phyloP scores from a whole-genome alignment of 2,329 filamentous ascomycete genomes.

The Calonectria honghensis region DNA sequence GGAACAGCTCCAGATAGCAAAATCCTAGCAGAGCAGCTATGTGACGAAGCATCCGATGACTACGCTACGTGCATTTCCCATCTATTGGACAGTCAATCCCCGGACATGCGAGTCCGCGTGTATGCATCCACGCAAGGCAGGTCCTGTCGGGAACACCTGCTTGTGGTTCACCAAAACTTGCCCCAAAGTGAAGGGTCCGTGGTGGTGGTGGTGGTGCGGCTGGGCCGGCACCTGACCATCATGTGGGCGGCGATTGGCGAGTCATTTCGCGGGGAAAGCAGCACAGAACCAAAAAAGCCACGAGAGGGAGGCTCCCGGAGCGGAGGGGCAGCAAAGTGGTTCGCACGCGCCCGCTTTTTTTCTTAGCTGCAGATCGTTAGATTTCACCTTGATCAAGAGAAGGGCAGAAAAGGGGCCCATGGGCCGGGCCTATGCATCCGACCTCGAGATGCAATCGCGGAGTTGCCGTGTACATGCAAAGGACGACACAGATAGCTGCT shows the following conservation, averaged over 20 bases:
- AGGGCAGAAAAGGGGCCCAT: neutral
- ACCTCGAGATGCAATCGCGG: slow-evolving; percentile 2
- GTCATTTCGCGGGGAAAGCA: slow-evolving; percentile 38
- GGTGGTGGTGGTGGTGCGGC: slow-evolving; percentile 42
- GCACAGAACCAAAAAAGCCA: neutral
- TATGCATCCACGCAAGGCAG: neutral
- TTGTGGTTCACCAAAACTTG: neutral
- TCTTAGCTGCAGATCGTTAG: slow-evolving; percentile 25
- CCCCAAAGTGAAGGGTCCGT: slow-evolving; percentile 14
- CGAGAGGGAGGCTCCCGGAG: slow-evolving; percentile 2
- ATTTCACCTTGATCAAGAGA: neutral
- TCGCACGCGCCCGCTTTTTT: neutral
- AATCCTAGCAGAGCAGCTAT: slow-evolving; percentile 29
- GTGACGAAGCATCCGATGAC: slow-evolving; percentile 11
- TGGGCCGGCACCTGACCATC: slow-evolving; percentile 51
- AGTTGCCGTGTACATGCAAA: slow-evolving; percentile 27
- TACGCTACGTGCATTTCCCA: neutral
- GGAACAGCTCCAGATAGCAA: slow-evolving; percentile 25
- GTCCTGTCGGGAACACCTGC: neutral
- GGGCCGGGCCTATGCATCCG: slow-evolving; percentile 1
- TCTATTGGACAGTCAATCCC: neutral
- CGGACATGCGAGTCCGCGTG: slow-evolving; percentile 21
- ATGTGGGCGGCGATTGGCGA: slow-evolving; percentile 47
- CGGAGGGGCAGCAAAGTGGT: neutral
- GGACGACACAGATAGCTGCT: neutral